Evolutionary conservation across 1,139 yeast species (phyloP), one percentile per base, ranked within the genome.

Genomic region (Geotrichum cucujoidarum): DNA sequence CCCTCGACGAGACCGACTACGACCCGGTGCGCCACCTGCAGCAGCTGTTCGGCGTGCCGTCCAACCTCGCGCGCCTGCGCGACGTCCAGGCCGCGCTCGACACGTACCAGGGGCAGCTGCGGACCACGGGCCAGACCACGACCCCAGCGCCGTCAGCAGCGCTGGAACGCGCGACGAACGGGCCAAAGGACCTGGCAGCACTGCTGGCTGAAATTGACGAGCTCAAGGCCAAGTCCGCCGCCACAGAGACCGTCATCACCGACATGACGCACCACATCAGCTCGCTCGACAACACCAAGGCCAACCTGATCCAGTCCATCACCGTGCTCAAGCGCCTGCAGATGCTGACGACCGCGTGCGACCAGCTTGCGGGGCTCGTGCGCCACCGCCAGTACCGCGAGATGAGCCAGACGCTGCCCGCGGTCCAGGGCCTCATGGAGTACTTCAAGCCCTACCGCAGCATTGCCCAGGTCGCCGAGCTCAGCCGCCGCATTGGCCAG

Each of bases 281-380:
- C 57, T 71, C 75, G 32, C 72, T 92, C 51, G 98, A 92, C 64
- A 78, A 77, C 47, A 81, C 89, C 40, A 94, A 92, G 69, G 79
- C 78, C 62, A 92, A 92, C 62, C 70, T 92, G 46, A 90, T 88
- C 2, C 72, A 79, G 31, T 80, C 94, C 13, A 86, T 92, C 85
- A 88, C 95, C 1, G 80, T 90, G 31, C 73, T 92, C 53, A 86
- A 92, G 60, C 75, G 96, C 53, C 73, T 94, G 32, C 95, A 89
- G 61, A 90, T 90, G 85, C 72, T 92, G 47, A 75, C 87, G 2
- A 81, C 81, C 30, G 94, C 95, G 13, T 84, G 83, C 62, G 80
- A 80, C 43, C 80, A 80, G 51, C 73, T 92, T 46, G 75, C 75
- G 24, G 62, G 67, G 4, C 69, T 77, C 45, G 69, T 81, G 1